Evolutionary conservation across 768 basidiomycete species (phyloP), one percentile per base, ranked within the genome.

Genomic region (Tubosaeta brunneosetosa): DNA sequence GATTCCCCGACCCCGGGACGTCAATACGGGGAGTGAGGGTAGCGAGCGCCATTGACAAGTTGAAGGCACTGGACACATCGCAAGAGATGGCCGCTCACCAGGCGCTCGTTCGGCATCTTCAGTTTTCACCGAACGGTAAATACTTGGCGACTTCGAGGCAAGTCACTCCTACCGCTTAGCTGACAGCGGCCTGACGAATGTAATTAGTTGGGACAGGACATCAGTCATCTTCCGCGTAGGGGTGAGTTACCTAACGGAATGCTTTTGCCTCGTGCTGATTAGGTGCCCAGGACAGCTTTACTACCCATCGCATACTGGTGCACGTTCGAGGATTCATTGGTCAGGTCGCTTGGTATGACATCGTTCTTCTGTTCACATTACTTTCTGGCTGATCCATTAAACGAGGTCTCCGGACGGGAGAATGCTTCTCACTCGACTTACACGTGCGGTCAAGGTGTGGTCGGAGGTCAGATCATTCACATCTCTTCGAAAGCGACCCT

Each of bases 41-140:
- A 11, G 68, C 73, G 3, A 46, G 57, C 12, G 67, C 78, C 12
- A 67, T 76, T 22, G 74, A 77, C 40, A 74, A 72, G 43, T 51
- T 81, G 50, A 74, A 71, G 60, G 61, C 55, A 40, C 57, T 81
- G 53, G 63, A 63, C 41, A 62, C 68, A 37, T 73, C 72, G 9
- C 75, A 80, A 54, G 74, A 73, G 44, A 58, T 77, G 45, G 70
- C 64, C 19, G 73, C 74, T 17, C 79, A 81, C 49, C 67, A 69
- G 41, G 81, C 79, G 6, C 71, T 81, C 25, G 79, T 81, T 17
- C 65, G 78, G 44, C 78, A 81, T 56, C 61, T 81, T 43, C 78
- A 81, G 53, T 81, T 81, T 61, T 81, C 80, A 13, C 81, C 80
- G 5, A 74, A 78, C 56, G 79, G 79, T 34, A 71, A 73, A 57